phyloP scores from a whole-genome alignment of 169 alveolate genomes.

The Plasmodium sp. region DNA sequence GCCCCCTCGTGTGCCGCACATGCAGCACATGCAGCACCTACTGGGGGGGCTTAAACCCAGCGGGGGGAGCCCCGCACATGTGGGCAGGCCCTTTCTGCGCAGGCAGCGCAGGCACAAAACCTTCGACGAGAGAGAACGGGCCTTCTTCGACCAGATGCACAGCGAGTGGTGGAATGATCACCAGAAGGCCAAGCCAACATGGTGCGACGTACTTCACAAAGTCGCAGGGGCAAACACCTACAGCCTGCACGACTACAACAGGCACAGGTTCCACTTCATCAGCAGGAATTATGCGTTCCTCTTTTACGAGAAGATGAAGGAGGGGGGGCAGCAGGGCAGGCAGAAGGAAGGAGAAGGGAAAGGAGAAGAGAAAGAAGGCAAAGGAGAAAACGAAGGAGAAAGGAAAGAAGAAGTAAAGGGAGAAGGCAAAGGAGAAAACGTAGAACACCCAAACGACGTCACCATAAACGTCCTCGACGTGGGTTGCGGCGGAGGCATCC shows the following conservation, averaged over 20 bases:
- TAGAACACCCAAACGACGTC: not conserved
- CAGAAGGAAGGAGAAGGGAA: not conserved
- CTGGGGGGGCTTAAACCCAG: not conserved
- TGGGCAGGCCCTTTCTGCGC: not conserved
- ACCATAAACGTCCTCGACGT: conserved; percentile 31
- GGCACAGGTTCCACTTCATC: conserved; percentile 23
- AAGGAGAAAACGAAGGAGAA: no score
- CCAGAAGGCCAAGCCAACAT: not conserved
- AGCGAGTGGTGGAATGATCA: conserved; percentile 37
- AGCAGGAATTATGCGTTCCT: conserved; percentile 34
- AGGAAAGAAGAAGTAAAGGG: no score
- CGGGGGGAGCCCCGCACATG: not conserved
- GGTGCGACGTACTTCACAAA: conserved; percentile 1
- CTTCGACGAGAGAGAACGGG: conserved; percentile 20
- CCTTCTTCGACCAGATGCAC: conserved; percentile 6
- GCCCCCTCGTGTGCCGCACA: not conserved
- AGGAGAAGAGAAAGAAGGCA: no score
- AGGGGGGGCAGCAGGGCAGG: not conserved
- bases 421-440: no score
- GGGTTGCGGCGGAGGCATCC: conserved; percentile 60
- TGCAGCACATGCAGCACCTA: not conserved
- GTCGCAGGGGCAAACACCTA: conserved; percentile 21
- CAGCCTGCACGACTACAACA: conserved; percentile 58
- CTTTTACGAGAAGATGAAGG: conserved; percentile 12
- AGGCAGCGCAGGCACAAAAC: not conserved